Conservation (phyloP, 2,329 filamentous ascomycete species). For the Colletotrichum sp. region DNA sequence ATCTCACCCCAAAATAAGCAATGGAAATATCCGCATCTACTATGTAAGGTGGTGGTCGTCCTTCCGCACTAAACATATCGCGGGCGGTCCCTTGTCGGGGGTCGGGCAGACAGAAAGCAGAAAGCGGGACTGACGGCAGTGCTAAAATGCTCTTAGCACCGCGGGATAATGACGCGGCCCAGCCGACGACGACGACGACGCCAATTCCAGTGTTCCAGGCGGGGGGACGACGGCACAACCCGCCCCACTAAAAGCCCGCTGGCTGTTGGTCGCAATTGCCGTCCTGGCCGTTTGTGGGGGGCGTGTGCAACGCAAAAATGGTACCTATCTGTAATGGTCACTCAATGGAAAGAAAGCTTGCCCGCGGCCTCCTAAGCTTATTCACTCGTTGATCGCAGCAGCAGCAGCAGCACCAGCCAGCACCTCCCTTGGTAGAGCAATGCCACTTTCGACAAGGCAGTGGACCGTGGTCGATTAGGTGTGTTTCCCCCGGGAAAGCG, state of each 20-base stretch:
- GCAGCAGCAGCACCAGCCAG: neutral
- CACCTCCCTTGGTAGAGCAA: neutral
- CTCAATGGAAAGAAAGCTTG: neutral
- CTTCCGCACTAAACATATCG: neutral
- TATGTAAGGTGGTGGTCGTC: neutral
- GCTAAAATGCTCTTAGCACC: neutral
- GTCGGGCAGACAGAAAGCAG: neutral
- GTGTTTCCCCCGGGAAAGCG: neutral
- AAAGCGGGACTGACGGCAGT: conserved; percentile 6
- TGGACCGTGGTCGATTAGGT: neutral
- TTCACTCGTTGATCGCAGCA: neutral
- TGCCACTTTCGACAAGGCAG: neutral
- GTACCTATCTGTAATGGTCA: neutral
- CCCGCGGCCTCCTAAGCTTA: neutral
- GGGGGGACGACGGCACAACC: neutral
- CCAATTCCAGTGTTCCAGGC: neutral
- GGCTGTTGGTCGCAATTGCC: conserved; percentile 1
- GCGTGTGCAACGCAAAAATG: neutral
- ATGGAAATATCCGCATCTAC: neutral
- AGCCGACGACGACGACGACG: neutral
- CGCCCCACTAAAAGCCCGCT: neutral
- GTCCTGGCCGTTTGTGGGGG: neutral
- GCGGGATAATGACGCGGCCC: conserved; percentile 15
- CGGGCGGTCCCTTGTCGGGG: neutral
- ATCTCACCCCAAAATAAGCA: neutral